Evolutionary conservation across 345 rosid species (phyloP).

Genomic region (Syzygium aqueum): DNA sequence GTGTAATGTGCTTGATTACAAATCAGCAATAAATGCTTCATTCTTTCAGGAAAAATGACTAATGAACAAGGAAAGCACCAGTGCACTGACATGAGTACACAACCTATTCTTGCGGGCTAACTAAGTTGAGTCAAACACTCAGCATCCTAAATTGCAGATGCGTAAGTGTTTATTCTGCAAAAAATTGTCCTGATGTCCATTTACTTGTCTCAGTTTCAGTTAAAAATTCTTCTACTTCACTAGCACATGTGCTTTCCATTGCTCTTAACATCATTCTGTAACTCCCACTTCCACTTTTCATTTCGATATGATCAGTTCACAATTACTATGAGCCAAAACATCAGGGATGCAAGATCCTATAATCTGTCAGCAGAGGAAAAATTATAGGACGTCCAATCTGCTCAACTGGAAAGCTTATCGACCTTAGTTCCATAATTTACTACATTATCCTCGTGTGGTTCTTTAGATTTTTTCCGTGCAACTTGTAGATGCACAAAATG

Average conservation of each 20-base stretch:
- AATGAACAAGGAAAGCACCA: background rate
- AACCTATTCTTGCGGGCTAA: background rate
- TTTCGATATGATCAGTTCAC: background rate
- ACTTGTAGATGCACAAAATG: background rate
- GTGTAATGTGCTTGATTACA: background rate
- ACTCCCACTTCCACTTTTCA: background rate
- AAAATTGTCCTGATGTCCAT: background rate
- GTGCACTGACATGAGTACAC: background rate
- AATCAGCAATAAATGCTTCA: background rate
- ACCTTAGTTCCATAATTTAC: background rate
- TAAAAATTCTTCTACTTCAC: background rate
- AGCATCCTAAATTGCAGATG: background rate
- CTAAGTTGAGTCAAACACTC: background rate
- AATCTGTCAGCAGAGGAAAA: background rate
- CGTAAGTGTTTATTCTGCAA: background rate
- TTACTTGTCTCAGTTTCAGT: background rate
- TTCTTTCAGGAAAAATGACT: background rate
- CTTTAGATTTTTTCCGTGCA: background rate
- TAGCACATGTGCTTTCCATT: background rate
- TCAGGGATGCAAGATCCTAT: background rate
- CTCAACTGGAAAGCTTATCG: background rate
- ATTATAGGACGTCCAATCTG: background rate
- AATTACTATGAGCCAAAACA: background rate
- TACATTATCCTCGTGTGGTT: background rate
- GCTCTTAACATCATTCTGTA: background rate